Base-by-base conservation (phyloP, 345 rosid genomes). In the Populus euphratica region DNA sequence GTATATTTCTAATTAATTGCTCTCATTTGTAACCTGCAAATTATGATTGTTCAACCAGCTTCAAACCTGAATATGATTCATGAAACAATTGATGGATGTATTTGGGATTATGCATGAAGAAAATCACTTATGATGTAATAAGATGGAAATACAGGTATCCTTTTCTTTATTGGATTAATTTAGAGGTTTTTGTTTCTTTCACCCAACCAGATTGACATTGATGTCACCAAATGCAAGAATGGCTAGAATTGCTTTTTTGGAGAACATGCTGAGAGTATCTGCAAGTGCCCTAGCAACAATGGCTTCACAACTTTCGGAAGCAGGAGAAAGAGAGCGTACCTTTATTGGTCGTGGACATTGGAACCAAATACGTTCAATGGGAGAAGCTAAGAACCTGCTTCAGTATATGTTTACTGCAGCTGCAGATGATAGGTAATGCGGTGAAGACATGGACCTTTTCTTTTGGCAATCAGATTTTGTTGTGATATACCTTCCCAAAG, bases 241-340 rank as follows among this genome's bases (percentile, higher is more conserved):
- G 92, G 91, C 99, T 35, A 80, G 98, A 75, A 93, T 91, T 82
- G 87, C 97, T 75, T 93, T 96, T 54, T 96, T 96, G 25, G 98
- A 96, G 87, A 89, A 83, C 85, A 96, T 96, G 99, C 85, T 93
- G 20, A 87, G 90, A 81, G 91, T 92, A 81, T 90, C 99, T 81
- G 93, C 98, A 56, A 91, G 90, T 81, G 93, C 97, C 43, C 92
- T 96, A 25, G 97, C 93, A 44, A 89, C 98, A 44, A 96, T 96
- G 99, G 99, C 99, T 72, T 93, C 98, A 78, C 97, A 96, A 83
- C 96, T 96, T 72, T 96, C 98, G 43, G 99, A 96, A 86, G 98
- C 98, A 79, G 97, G 92, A 84, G 98, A 96, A 81, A 84, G 98
- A 43, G 99, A 96, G 71, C 97, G 98, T 72, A 91, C 87, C 47